Conservation (phyloP, 129 eudicot species). For the Tagetes erecta region DNA sequence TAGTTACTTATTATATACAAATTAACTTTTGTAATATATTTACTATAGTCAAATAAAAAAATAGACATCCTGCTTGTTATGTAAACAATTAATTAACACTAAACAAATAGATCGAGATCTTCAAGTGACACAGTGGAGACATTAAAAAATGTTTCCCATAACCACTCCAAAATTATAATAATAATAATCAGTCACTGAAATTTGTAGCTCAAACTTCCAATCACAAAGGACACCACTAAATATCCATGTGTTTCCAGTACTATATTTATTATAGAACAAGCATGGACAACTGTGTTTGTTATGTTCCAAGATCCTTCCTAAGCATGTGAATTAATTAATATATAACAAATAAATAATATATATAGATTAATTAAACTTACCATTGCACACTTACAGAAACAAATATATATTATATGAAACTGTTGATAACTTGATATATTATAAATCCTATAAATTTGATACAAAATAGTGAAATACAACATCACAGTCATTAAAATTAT, state of each 20-base stretch:
- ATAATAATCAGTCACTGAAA: constrained; percentile 29
- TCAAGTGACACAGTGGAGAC: not conserved
- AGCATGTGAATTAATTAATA: not conserved
- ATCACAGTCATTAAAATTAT: no score
- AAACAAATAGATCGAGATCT: constrained; percentile 9
- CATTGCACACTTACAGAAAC: not conserved
- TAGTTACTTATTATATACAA: no score
- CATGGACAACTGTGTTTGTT: constrained; percentile 24
- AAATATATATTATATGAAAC: no score
- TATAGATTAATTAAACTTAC: not conserved
- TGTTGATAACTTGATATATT: no score
- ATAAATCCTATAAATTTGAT: no score
- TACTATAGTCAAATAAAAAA: not conserved
- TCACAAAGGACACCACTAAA: constrained; percentile 26
- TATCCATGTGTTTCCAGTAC: constrained; percentile 35
- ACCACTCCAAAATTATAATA: constrained; percentile 21
- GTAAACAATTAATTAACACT: not conserved
- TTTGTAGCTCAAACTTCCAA: constrained; percentile 29
- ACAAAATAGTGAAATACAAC: no score
- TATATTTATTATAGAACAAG: constrained; percentile 11
- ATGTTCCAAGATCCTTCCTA: constrained; percentile 36
- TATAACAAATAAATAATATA: not conserved
- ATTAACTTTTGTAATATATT: no score
- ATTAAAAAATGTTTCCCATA: constrained; percentile 4
- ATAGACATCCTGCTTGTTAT: not conserved